Conservation (phyloP, 495 filamentous ascomycete species). For the Niebla homalea region DNA sequence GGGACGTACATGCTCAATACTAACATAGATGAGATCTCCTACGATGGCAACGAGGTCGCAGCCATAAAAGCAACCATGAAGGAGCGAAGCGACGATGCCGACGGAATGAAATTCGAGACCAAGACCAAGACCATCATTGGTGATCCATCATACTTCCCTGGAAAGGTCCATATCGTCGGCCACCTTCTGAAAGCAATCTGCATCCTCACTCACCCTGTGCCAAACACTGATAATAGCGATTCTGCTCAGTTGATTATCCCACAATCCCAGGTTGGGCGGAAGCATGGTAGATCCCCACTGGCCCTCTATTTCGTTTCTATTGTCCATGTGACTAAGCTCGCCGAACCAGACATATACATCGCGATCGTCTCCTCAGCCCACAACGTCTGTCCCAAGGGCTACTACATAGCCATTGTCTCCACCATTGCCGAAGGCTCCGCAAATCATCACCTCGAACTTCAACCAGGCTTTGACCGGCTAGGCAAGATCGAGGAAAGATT, state of each 20-base stretch:
- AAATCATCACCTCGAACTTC: conserved; percentile 92
- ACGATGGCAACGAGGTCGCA: conserved; percentile 69
- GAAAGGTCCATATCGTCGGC: conserved; percentile 73
- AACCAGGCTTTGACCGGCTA: conserved; percentile 85
- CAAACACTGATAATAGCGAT: conserved; percentile 75
- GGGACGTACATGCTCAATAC: conserved; percentile 99
- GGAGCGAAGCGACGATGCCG: conserved; percentile 57
- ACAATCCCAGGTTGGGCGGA: conserved; percentile 87
- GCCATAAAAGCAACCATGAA: conserved; percentile 97
- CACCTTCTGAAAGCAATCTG: conserved; percentile 94
- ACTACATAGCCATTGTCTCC: conserved; percentile 96
- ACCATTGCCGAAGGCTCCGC: conserved; percentile 85
- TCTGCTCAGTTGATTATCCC: conserved; percentile 95
- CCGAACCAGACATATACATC: conserved; percentile 78
- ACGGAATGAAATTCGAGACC: conserved; percentile 86
- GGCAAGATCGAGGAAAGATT: conserved; percentile 95
- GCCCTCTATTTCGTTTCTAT: conserved; percentile 2
- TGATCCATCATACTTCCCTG: conserved; percentile 92
- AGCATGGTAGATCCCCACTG: conserved; percentile 53
- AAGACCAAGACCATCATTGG: conserved; percentile 93
- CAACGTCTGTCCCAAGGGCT: conserved; percentile 97
- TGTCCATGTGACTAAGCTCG: conserved; percentile 15
- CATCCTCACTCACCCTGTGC: conserved; percentile 89
- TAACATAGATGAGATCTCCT: conserved; percentile 63
- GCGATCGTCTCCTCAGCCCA: conserved; percentile 90